Base-by-base conservation (phyloP, 345 rosid species). In the Gynandropsis gynandra region DNA sequence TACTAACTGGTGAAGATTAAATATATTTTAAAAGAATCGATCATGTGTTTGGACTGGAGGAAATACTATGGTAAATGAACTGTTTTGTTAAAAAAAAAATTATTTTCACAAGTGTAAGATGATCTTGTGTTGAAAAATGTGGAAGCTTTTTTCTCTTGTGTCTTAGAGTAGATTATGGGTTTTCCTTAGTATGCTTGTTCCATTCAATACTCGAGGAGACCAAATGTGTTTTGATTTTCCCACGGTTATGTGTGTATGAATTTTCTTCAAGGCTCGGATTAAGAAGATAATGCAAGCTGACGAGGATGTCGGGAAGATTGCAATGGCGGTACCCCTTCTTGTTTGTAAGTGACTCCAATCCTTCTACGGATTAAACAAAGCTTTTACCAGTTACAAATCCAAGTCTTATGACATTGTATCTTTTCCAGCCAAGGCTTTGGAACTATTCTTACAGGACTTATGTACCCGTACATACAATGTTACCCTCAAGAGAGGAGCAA, bases 221-320 rank as follows among this genome's bases (percentile, higher is more conserved):
- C 29, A 24, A 24, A 24, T 24, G 29, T 10, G 29, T 21, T 57
- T 56, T 16, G 12, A 32, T 15, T 57, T 10, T 10, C 7, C 5
- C 42, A 7, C 35, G 29, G n/a, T 16, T 39, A 16, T n/a, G 42
- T 12, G 5, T 39, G 16, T 37, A 2, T 24, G 5, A 24, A 24
- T 47, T 19, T 41, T 55, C 47, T 15, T 53, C 21, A 31, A 6
- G 41, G 50, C 20, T 47, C 31, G 88, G 54, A 83, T 80, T 33
- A 83, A 83, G 78, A 83, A 78, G 71, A 83, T 83, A 60, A 83
- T 80, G 93, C 93, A 83, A 70, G 64, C 85, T 48, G 88, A 83
- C 70, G 87, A 83, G 14, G 93, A 80, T 65, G 74, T 83, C 1
- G 93, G 93, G 54, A 83, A 80, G 69, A 83, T 83, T 36, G 81